Base-by-base conservation (phyloP, 371 early-diverging fungal species). In the Mortierella sp. region DNA sequence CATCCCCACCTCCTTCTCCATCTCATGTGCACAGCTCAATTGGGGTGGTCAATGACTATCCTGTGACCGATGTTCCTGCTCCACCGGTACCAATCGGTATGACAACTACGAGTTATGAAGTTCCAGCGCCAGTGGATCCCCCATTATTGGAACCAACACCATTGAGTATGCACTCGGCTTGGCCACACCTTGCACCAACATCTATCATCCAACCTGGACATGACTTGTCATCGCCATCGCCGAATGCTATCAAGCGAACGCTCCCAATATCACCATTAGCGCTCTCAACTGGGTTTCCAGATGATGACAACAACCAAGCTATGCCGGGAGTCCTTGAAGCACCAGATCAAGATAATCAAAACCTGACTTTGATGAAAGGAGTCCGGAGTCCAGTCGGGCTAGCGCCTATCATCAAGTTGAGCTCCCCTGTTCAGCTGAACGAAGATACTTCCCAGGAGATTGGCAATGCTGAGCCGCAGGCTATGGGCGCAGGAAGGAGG, bases 261-360 rank as follows among this genome's bases (percentile, higher is more conserved):
- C 49, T 68, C 6, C 68, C 76, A 13, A 71, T 71, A 10, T 71
- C 71, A 14, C 71, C 71, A 14, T 49, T 71, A 6, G 71, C 71
- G 2, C 40, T 60, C 10, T 24, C 19, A 8, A 58, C 58, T 22
- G 43, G 41, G 6, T 13, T 62, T 17, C 54, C 62, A 12, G 47
- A 53, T 5, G 56, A 55, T 7, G 49, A 54, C 27, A n/a, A 29
- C 27, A 44, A n/a, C n/a, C n/a, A n/a, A n/a, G n/a, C n/a, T n/a
- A n/a, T n/a, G n/a, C n/a, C n/a, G n/a, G n/a, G n/a, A n/a, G n/a
- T n/a, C n/a, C n/a, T 1, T 21, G 56, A 45, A n/a, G n/a, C n/a
- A n/a, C n/a, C n/a, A n/a, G n/a, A n/a, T n/a, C n/a, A n/a, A n/a
- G n/a, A n/a, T n/a, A n/a, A n/a, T n/a, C n/a, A n/a, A n/a, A n/a